Evolutionary conservation across 768 basidiomycete genomes (phyloP).

Genomic region (Russula abietina): DNA sequence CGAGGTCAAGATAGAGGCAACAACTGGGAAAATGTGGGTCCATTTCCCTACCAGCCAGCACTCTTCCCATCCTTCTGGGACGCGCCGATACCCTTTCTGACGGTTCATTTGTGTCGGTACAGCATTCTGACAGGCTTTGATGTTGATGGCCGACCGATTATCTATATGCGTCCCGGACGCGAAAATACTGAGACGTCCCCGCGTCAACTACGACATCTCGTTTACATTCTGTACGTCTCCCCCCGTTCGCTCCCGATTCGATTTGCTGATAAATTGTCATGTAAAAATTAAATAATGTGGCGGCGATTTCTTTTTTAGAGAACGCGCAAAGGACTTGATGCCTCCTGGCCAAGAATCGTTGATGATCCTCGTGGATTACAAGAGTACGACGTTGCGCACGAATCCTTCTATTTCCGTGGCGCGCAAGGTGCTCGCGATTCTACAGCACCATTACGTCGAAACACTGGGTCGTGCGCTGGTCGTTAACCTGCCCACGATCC

Average conservation of each 20-base stretch:
- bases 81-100: not conserved
- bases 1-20: slow-evolving; percentile 72
- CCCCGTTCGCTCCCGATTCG: not conserved
- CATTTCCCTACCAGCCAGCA: not conserved
- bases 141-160: slow-evolving; percentile 75
- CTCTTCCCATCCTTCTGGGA: not conserved
- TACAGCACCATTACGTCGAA: slow-evolving; percentile 87
- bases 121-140: slow-evolving; percentile 85
- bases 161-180: slow-evolving; percentile 83
- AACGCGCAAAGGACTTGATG: slow-evolving; percentile 86
- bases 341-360: slow-evolving; percentile 78
- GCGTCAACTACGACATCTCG: slow-evolving; percentile 77
- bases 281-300: not conserved
- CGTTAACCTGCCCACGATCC: slow-evolving; percentile 69
- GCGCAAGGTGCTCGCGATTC: slow-evolving; percentile 67
- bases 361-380: slow-evolving; percentile 83
- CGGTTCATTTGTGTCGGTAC: slow-evolving; percentile 3
- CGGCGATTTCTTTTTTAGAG: slow-evolving; percentile 44
- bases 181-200: slow-evolving; percentile 78
- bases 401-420: slow-evolving; percentile 81
- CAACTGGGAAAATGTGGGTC: slow-evolving; percentile 83
- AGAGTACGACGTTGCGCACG: slow-evolving; percentile 70
- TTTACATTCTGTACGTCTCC: slow-evolving; percentile 73
- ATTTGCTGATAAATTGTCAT: not conserved
- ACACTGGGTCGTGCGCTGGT: slow-evolving; percentile 81